A percentile compares a stretch with the other conserved stretches of the same genome.
phyloP scores from a whole-genome alignment of 2,329 filamentous ascomycete genomes.

The Remersonia thermophila region DNA sequence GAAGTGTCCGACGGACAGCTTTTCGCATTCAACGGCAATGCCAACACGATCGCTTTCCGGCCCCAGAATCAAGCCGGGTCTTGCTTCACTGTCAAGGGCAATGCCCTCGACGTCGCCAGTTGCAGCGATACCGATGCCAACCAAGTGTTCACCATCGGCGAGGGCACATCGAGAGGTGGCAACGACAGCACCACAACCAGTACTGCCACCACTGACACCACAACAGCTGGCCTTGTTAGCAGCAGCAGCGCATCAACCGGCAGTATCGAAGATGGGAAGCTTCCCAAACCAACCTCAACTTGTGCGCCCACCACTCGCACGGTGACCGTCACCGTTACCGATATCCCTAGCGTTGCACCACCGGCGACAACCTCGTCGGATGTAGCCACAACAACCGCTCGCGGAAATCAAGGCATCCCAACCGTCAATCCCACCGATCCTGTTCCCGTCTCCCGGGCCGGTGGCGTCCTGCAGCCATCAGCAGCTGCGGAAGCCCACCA shows the following conservation, averaged over 20 bases:
- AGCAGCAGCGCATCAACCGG: slow-evolving; percentile 1
- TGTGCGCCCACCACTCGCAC: slow-evolving; percentile 12
- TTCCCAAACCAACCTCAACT: slow-evolving; percentile 5
- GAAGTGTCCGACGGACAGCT: slow-evolving; percentile 39
- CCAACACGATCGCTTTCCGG: slow-evolving; percentile 31
- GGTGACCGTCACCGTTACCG: slow-evolving; percentile 9
- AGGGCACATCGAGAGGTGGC: neutral
- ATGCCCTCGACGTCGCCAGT: slow-evolving; percentile 30
- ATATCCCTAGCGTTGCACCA: too few relatives aligned
- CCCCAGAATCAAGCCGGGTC: slow-evolving; percentile 33
- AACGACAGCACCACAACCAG: neutral
- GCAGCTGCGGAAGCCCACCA: slow-evolving; percentile 37
- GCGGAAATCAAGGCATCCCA: slow-evolving; percentile 15
- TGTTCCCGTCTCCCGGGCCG: slow-evolving; percentile 38
- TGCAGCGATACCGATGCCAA: slow-evolving; percentile 29
- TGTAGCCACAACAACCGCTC: slow-evolving; percentile 3
- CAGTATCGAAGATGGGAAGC: too few relatives aligned
- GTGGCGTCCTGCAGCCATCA: slow-evolving; percentile 35
- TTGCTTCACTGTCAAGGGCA: slow-evolving; percentile 35
- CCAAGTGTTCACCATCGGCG: slow-evolving; percentile 30
- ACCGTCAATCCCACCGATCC: slow-evolving; percentile 29
- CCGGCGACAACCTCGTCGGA: slow-evolving; percentile 4
- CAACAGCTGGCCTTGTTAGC: slow-evolving; percentile 1
- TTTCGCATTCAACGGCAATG: slow-evolving; percentile 32
- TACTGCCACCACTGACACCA: slow-evolving; percentile 2